A percentile compares a stretch with the other conserved stretches of the same genome.
phyloP scores from a whole-genome alignment of 768 basidiomycete species.

The Suillus bovinus region DNA sequence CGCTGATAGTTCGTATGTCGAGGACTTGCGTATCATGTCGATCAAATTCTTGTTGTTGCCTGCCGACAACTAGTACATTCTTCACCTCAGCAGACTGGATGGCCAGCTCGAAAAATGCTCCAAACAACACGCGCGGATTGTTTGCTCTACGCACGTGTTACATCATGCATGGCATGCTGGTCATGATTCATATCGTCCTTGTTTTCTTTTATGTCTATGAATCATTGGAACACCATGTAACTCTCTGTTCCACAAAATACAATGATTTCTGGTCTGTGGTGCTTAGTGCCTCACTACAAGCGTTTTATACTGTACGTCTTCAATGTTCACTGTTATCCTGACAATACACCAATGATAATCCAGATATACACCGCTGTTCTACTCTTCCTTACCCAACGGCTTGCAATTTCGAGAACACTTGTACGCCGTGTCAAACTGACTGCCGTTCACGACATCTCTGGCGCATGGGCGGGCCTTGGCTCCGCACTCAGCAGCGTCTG shows the following conservation, averaged over 20 bases:
- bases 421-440: too few species aligned
- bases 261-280: neutral
- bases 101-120: neutral
- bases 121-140: neutral
- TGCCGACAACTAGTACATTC: neutral
- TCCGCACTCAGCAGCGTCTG: too few species aligned
- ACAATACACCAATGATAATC: too few species aligned
- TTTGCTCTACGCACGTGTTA: neutral
- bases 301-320: conserved; percentile 9
- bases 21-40: neutral
- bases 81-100: neutral
- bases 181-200: neutral
- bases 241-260: neutral
- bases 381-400: too few species aligned
- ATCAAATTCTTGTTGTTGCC: neutral
- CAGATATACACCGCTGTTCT: too few species aligned
- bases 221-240: conserved; percentile 7
- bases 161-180: neutral
- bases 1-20: neutral
- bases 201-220: neutral
- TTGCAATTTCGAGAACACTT: too few species aligned
- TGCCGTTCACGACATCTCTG: too few species aligned
- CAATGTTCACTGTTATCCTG: too few species aligned
- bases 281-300: conserved; percentile 8
- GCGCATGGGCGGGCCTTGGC: too few species aligned